Evolutionary conservation across 2,329 filamentous ascomycete species (phyloP), one percentile per base, ranked within the genome.

Genomic region (Pleoardoris graminearum): DNA sequence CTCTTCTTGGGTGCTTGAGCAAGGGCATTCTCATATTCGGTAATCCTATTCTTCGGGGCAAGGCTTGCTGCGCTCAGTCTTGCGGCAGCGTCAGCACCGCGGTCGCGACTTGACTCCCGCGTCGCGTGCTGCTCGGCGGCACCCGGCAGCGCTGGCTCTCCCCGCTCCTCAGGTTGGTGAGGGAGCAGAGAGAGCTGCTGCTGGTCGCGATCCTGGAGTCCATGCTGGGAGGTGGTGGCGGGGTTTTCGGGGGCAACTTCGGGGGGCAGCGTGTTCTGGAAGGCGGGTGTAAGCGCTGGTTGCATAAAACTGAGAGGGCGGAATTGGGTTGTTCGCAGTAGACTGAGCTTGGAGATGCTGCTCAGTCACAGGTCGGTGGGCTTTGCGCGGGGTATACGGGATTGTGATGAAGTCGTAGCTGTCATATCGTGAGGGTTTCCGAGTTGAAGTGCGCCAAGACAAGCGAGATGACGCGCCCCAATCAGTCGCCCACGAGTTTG

Each of bases 241-340:
- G 60, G 51, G 58, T 68, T 63, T 66, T 73, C 60, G 63, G 65
- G 65, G 63, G 70, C 62, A 66, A 69, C 66, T 63, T 76, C 67
- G 66, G 72, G 58, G 61, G 70, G 66, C 55, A 68, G 67, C 63
- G 71, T 73, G 72, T 76, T 75, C 75, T 77, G 76, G 69, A 71
- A 75, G 71, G 74, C 75, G 76, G 78, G 73, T 68, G 76, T 66
- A 65, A 77, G 74, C 81, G 81, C 83, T 79, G 84, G 73, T 80
- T 84, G 84, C 84, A 87, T 87, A 86, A 81, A 86, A 86, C 71
- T 68, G 69, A 72, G 68, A 65, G 62, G 59, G 59, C 60, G 63
- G 62, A 67, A 53, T 53, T 59, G 54, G 59, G 60, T 53, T 58
- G 62, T 60, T 62, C 61, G 61, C 59, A 65, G 64, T 67, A 69